A percentile compares a stretch with the other conserved stretches of the same genome.
phyloP scores from a whole-genome alignment of 1,284 basidiomycete genomes.

The Ceratobasidium sp. region DNA sequence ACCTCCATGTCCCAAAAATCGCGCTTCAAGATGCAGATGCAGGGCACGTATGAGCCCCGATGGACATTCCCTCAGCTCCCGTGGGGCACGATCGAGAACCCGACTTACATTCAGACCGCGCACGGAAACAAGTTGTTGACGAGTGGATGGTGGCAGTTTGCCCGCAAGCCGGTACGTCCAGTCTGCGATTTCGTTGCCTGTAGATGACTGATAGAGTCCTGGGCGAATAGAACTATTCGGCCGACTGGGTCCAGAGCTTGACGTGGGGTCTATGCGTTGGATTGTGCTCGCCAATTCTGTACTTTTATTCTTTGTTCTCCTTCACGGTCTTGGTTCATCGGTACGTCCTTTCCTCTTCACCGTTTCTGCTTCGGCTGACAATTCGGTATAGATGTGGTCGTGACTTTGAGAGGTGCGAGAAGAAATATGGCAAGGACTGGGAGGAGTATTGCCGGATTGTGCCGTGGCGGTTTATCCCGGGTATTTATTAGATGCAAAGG shows the following conservation, averaged over 20 bases:
- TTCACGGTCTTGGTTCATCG: constrained; percentile 85
- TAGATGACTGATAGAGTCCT: neutral
- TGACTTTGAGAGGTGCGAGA: constrained; percentile 88
- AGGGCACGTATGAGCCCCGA: constrained; percentile 87
- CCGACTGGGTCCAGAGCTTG: constrained; percentile 90
- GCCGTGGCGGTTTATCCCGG: constrained; percentile 90
- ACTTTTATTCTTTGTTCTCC: constrained; percentile 96
- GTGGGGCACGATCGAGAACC: constrained; percentile 87
- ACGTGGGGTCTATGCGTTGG: constrained; percentile 93
- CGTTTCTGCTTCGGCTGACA: neutral
- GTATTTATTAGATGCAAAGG: constrained; percentile 58
- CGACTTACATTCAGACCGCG: constrained; percentile 91
- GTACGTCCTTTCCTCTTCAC: neutral
- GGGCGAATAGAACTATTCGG: constrained; percentile 77
- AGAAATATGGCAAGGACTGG: constrained; percentile 98
- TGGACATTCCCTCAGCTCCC: constrained; percentile 96
- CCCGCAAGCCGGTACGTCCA: constrained; percentile 83
- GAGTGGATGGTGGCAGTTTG: constrained; percentile 91
- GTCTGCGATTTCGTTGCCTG: neutral
- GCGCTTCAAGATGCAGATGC: constrained; percentile 96
- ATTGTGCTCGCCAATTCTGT: constrained; percentile 86
- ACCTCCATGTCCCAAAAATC: constrained; percentile 97
- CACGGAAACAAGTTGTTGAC: constrained; percentile 92
- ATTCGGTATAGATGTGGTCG: constrained; percentile 72
- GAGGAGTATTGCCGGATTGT: constrained; percentile 88